These are phyloP conservation scores for Ulota crispa DNA, from an alignment of 225 moss, liverwort and hornwort species.

Conservation along the genomic window DNA sequence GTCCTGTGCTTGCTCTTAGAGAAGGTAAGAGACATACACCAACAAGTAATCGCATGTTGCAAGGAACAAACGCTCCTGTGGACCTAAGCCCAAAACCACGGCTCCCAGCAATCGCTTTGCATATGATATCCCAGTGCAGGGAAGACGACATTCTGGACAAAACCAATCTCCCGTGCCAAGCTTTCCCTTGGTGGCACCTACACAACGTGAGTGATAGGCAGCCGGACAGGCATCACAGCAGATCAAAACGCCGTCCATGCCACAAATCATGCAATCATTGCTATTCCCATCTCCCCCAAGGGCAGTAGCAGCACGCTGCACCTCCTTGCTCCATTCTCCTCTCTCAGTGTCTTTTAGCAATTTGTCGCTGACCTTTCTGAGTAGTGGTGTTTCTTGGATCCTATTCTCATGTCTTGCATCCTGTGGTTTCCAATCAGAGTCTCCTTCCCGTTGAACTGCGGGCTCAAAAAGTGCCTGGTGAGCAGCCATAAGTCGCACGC, in stretches of 20 bases:
- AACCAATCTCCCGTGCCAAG: conserved; percentile 91
- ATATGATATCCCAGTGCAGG: conserved; percentile 55
- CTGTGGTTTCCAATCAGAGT: conserved; percentile 52
- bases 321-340: conserved; percentile 69
- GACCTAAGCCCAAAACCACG: conserved; percentile 65
- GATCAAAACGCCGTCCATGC: conserved; percentile 97
- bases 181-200: conserved; percentile 74
- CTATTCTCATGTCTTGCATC: conserved; percentile 43
- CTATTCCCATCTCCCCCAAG: conserved; percentile 85
- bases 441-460: conserved; percentile 43
- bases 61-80: conserved; percentile 56
- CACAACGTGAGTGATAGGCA: conserved; percentile 94
- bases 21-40: conserved; percentile 64
- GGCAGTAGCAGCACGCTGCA: conserved; percentile 61
- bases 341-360: conserved; percentile 68
- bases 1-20: background rate
- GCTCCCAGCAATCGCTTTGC: conserved; percentile 78
- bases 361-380: conserved; percentile 61
- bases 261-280: conserved; percentile 91
- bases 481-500: conserved; percentile 71
- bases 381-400: conserved; percentile 46
- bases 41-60: conserved; percentile 76
- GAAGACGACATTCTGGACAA: conserved; percentile 87
- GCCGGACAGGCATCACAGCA: conserved; percentile 99
- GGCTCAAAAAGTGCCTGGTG: conserved; percentile 42